phyloP scores from a whole-genome alignment of 2,329 filamentous ascomycete species.

The Alternaria sp. region DNA sequence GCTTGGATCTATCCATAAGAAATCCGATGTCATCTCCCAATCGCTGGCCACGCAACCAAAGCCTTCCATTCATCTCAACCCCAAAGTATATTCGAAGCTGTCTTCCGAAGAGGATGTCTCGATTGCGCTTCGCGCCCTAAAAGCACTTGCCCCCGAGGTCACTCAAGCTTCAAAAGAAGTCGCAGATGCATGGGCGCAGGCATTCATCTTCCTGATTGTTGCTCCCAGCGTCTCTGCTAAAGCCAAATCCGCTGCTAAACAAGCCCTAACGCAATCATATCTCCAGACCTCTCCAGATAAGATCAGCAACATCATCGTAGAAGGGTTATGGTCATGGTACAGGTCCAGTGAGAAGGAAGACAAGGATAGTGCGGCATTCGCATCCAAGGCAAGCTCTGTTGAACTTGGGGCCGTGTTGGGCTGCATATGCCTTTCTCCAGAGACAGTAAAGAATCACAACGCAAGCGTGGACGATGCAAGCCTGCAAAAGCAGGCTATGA shows the following conservation, averaged over 20 bases:
- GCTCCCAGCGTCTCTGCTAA: conserved; percentile 67
- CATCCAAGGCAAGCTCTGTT: conserved; percentile 69
- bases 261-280: conserved; percentile 72
- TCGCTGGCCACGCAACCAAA: conserved; percentile 77
- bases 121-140: conserved; percentile 78
- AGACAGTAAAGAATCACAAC: conserved; percentile 58
- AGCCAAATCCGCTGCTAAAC: conserved; percentile 69
- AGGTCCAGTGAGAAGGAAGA: conserved; percentile 72
- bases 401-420: conserved; percentile 69
- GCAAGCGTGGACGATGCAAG: conserved; percentile 56
- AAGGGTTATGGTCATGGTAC: conserved; percentile 83
- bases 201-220: conserved; percentile 80
- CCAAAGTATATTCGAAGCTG: conserved; percentile 84
- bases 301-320: conserved; percentile 70
- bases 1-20: conserved; percentile 66
- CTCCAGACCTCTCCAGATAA: conserved; percentile 60
- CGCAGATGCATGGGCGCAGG: conserved; percentile 81
- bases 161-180: conserved; percentile 59
- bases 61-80: conserved; percentile 85
- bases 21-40: conserved; percentile 69
- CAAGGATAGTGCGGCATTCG: conserved; percentile 76
- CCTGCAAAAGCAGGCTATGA: conserved; percentile 75
- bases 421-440: conserved; percentile 68
- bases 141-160: conserved; percentile 66
- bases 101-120: conserved; percentile 75